A percentile compares a stretch with the other conserved stretches of the same genome.
These are phyloP conservation scores for Santalum album DNA, from an alignment of 164 flowering plant genomes.

Conservation along the genomic window DNA sequence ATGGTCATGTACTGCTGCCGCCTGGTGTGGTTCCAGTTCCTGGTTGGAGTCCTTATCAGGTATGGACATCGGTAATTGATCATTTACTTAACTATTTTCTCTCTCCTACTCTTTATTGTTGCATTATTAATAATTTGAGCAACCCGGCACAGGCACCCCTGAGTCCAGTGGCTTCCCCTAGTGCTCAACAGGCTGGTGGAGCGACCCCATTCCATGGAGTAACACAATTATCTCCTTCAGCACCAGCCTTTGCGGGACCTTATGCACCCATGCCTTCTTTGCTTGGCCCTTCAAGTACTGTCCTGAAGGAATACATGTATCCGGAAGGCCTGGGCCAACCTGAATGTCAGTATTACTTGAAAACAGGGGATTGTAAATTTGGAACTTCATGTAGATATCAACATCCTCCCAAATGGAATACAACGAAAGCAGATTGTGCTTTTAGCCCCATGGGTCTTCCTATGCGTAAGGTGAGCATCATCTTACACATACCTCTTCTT, in stretches of 20 bases:
- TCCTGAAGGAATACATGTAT: slow-evolving; percentile 49
- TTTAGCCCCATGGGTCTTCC: slow-evolving; percentile 79
- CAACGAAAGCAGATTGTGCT: slow-evolving; percentile 31
- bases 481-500: no score
- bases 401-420: slow-evolving; percentile 59
- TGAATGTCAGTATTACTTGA: slow-evolving; percentile 84
- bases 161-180: slow-evolving; percentile 45
- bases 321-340: slow-evolving; percentile 93
- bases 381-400: slow-evolving; percentile 88
- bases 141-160: slow-evolving; percentile 44
- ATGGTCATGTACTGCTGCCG: slow-evolving; percentile 57
- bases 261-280: slow-evolving; percentile 35
- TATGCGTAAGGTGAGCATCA: slow-evolving; percentile 60
- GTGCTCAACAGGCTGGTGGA: slow-evolving; percentile 44
- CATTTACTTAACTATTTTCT: no score
- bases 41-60: slow-evolving; percentile 69
- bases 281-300: slow-evolving; percentile 42
- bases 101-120: neutral
- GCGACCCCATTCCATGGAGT: slow-evolving; percentile 48
- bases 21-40: slow-evolving; percentile 66
- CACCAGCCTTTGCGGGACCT: slow-evolving; percentile 53
- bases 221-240: slow-evolving; percentile 57
- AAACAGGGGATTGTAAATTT: slow-evolving; percentile 88
- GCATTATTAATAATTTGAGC: slow-evolving; percentile 4
- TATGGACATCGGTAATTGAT: no score